phyloP scores from a whole-genome alignment of 305 asterid genomes.

The Stenogyne calaminthoides region DNA sequence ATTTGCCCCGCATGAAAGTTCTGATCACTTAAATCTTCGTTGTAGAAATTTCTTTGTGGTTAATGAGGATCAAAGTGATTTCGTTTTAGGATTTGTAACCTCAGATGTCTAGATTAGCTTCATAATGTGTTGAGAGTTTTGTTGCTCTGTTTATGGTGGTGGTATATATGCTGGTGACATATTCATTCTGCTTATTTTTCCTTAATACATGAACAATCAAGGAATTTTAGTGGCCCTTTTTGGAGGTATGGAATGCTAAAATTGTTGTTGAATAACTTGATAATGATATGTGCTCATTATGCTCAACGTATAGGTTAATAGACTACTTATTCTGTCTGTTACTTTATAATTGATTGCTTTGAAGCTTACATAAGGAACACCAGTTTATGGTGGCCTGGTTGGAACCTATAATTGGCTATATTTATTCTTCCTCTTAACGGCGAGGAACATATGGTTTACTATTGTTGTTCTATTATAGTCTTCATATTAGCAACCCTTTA shows the following conservation, averaged over 20 bases:
- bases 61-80: background rate
- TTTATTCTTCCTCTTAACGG: background rate
- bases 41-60: background rate
- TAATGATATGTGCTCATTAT: background rate
- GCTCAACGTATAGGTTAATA: background rate
- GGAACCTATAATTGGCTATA: background rate
- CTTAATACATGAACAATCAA: background rate
- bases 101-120: background rate
- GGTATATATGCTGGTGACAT: background rate
- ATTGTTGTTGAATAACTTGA: background rate
- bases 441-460: background rate
- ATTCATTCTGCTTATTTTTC: background rate
- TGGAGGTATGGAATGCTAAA: constrained; percentile 9
- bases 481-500: background rate
- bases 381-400: background rate
- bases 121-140: background rate
- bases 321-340: background rate
- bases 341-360: background rate
- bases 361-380: background rate
- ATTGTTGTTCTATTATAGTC: background rate
- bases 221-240: background rate
- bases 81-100: background rate
- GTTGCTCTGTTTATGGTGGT: constrained; percentile 6
- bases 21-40: background rate
- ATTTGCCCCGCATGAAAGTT: constrained; percentile 7